Evolutionary conservation across 2,329 filamentous ascomycete genomes (phyloP), one percentile per base, ranked within the genome.

Genomic region (Chalara sp.): DNA sequence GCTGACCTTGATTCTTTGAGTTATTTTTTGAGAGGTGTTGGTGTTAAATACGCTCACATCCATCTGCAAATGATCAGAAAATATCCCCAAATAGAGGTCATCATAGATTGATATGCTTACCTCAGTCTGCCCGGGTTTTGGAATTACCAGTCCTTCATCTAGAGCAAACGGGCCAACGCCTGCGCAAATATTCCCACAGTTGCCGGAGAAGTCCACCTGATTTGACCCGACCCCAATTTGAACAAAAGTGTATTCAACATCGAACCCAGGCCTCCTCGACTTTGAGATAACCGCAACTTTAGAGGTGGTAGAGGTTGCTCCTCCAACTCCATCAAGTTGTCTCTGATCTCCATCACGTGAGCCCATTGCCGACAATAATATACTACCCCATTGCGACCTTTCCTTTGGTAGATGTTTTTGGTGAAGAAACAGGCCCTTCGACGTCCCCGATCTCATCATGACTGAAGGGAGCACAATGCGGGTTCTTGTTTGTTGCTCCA

Each of bases 161-260:
- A 81, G 68, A 2, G 80, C 80, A 61, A 79, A 82, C 0, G 85
- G 84, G 0, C 83, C 86, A 32, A 87, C 75, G 0, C 79, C 75
- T 32, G 78, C 73, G 6, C 72, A 78, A 80, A 89, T 84, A 63
- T 88, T 87, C 11, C 84, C 84, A 62, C 84, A 88, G 58, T 87
- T 88, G 28, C 83, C 80, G 0, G 81, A 78, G 58, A 79, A 70
- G 54, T 84, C 80, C 2, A 84, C 70, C 6, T 72, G 68, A 5
- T 71, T 71, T 46, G 75, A 72, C 28, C 77, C 75, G 45, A 84
- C 73, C 0, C 78, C 79, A 1, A 84, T 69, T 45, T 81, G 79
- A 0, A 82, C 74, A 57, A 85, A 85, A 0, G 80, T 84, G 57
- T 79, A 84, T 46, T 84, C 78, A 6, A 84, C 68, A 53, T 84